A percentile compares a stretch with the other conserved stretches of the same genome.
Evolutionary conservation across 164 flowering plant species (phyloP).

Genomic region (Annona cherimola): DNA sequence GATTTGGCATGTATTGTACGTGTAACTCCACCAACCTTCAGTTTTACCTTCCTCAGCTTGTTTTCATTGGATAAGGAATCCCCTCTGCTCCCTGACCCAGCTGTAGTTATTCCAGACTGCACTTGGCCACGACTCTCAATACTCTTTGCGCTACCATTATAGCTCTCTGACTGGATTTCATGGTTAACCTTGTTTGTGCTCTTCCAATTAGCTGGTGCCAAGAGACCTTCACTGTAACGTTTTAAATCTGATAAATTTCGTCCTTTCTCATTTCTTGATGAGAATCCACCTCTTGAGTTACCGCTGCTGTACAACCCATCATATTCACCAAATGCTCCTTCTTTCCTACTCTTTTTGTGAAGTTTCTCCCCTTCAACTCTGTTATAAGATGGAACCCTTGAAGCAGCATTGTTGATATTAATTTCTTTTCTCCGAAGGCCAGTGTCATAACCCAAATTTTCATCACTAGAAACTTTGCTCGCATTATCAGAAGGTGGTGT

Average conservation of each 20-base stretch:
- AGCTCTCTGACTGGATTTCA: conserved; percentile 23
- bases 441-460: conserved; percentile 27
- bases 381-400: conserved; percentile 21
- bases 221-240: conserved; percentile 51
- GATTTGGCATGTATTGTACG: conserved; percentile 65
- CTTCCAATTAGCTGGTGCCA: conserved; percentile 65
- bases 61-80: conserved; percentile 26
- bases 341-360: conserved; percentile 22
- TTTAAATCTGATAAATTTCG: conserved; percentile 26
- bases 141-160: conserved; percentile 16
- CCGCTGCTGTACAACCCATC: conserved; percentile 13
- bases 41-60: conserved; percentile 73
- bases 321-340: conserved; percentile 26
- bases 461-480: conserved; percentile 54
- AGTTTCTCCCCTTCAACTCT: conserved; percentile 32
- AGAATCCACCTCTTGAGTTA: conserved; percentile 10
- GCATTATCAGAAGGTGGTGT: conserved; percentile 51
- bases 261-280: conserved; percentile 11
- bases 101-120: conserved; percentile 18
- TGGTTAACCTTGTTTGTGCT: conserved; percentile 23
- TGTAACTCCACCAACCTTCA: conserved; percentile 79
- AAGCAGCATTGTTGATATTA: conserved; percentile 44
- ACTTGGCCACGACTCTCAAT: conserved; percentile 13
- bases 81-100: conserved; percentile 27
- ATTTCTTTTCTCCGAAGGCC: conserved; percentile 40